Evolutionary conservation across 768 basidiomycete species (phyloP).

Genomic region (Rhizopogon vinicolor): DNA sequence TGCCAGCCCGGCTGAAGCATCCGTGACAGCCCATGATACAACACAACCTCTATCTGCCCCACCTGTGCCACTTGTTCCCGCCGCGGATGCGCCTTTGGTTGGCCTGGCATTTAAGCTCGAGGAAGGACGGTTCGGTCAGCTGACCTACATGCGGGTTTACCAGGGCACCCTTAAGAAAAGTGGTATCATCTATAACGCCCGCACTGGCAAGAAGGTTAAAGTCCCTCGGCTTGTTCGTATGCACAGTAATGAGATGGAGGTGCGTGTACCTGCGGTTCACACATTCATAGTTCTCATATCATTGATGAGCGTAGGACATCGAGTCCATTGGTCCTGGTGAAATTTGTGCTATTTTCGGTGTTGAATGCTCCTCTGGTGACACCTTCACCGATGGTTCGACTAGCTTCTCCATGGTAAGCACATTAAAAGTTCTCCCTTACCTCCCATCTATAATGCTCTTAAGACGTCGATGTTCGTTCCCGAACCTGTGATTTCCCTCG

Average conservation of each 20-base stretch:
- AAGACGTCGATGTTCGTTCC: slow-evolving; percentile 99
- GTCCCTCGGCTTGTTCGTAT: slow-evolving; percentile 93
- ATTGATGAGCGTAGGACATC: slow-evolving; percentile 60
- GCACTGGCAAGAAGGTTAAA: slow-evolving; percentile 96
- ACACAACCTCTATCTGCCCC: slow-evolving; percentile 60
- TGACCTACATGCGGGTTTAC: slow-evolving; percentile 98
- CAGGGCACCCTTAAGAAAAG: slow-evolving; percentile 91
- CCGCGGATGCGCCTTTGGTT: slow-evolving; percentile 82
- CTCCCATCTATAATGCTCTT: background rate
- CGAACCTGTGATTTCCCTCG: slow-evolving; percentile 95
- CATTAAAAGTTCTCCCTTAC: background rate
- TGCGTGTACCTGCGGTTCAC: slow-evolving; percentile 24
- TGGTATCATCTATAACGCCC: slow-evolving; percentile 81
- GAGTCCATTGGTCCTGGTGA: slow-evolving; percentile 93
- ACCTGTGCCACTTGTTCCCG: slow-evolving; percentile 73
- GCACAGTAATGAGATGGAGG: slow-evolving; percentile 99
- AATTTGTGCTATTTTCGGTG: slow-evolving; percentile 99
- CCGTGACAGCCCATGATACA: slow-evolving; percentile 80
- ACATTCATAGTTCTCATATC: background rate
- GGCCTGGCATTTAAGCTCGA: slow-evolving; percentile 98
- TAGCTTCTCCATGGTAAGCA: slow-evolving; percentile 84
- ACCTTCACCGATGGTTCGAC: slow-evolving; percentile 95
- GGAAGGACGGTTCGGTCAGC: slow-evolving; percentile 93
- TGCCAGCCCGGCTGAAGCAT: slow-evolving; percentile 78
- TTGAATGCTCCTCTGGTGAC: slow-evolving; percentile 97